Evolutionary conservation across 805 yeast genomes (phyloP).

Genomic region (Schizosaccharomyces octosporus): DNA sequence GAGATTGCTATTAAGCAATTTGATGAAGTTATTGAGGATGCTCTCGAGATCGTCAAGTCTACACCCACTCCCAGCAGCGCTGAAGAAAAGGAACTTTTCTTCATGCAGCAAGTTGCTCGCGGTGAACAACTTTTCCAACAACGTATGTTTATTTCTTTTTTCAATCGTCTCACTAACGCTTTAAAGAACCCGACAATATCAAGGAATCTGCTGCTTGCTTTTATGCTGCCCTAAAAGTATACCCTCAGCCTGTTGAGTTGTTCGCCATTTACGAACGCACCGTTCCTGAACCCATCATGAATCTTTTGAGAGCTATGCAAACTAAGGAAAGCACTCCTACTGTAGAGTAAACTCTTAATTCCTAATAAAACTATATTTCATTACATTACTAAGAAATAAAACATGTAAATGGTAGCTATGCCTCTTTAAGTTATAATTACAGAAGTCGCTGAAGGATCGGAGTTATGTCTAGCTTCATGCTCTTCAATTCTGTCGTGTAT

Average conservation of each 20-base stretch:
- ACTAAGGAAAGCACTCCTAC: neutral
- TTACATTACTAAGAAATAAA: neutral
- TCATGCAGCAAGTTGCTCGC: conserved; percentile 2
- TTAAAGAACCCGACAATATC: neutral
- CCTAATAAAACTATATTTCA: neutral
- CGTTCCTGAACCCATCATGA: conserved; percentile 1
- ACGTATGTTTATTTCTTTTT: conserved; percentile 24
- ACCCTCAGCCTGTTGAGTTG: conserved; percentile 85
- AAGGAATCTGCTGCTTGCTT: conserved; percentile 62
- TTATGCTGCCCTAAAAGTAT: conserved; percentile 79
- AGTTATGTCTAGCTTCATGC: neutral
- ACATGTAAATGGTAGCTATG: too few species aligned
- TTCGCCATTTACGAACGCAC: conserved; percentile 50
- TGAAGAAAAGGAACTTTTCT: conserved; percentile 1
- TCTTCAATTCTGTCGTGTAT: neutral
- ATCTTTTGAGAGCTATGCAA: conserved; percentile 1
- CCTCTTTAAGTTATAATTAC: neutral
- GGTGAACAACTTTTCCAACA: conserved; percentile 22
- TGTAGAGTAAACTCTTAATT: neutral
- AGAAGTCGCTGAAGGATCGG: neutral
- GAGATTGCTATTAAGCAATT: conserved; percentile 31
- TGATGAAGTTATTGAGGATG: conserved; percentile 12
- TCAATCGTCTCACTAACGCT: conserved; percentile 26
- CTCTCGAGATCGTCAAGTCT: neutral
- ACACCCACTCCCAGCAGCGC: conserved; percentile 1